Conservation (phyloP, 2,329 filamentous ascomycete species). For the Fonsecaea monophora region DNA sequence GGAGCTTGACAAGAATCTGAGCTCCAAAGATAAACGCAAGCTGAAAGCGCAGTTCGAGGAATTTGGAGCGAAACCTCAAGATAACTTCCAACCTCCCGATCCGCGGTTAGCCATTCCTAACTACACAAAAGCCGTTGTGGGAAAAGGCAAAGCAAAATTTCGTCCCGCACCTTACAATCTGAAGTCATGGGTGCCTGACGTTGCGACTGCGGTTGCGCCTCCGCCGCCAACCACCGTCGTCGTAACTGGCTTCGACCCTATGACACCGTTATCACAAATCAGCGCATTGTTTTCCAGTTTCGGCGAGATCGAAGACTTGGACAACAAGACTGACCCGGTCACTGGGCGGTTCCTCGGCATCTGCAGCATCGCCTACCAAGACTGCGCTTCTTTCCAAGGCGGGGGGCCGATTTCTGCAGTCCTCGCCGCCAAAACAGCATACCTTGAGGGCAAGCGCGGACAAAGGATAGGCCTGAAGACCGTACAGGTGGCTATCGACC, state of each 20-base stretch:
- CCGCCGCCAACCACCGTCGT: slow-evolving; percentile 90
- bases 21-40: slow-evolving; percentile 62
- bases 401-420: slow-evolving; percentile 68
- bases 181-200: slow-evolving; percentile 81
- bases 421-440: slow-evolving; percentile 79
- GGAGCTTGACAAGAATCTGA: slow-evolving; percentile 64
- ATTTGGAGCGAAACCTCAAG: slow-evolving; percentile 67
- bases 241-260: slow-evolving; percentile 93
- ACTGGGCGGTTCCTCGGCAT: slow-evolving; percentile 95
- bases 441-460: slow-evolving; percentile 74
- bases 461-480: slow-evolving; percentile 78
- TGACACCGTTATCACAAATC: slow-evolving; percentile 64
- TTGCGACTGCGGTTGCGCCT: slow-evolving; percentile 77
- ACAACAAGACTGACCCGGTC: slow-evolving; percentile 92
- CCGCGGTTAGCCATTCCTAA: slow-evolving; percentile 75
- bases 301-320: slow-evolving; percentile 87
- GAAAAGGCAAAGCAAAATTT: slow-evolving; percentile 74
- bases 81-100: slow-evolving; percentile 79
- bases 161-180: slow-evolving; percentile 77
- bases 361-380: slow-evolving; percentile 87
- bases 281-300: slow-evolving; percentile 77
- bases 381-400: slow-evolving; percentile 64
- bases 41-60: slow-evolving; percentile 59
- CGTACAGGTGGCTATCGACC: slow-evolving; percentile 85
- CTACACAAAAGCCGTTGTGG: slow-evolving; percentile 66